Evolutionary conservation across 306 rosid species (phyloP), one percentile per base, ranked within the genome.

Genomic region (Parietaria judaica): DNA sequence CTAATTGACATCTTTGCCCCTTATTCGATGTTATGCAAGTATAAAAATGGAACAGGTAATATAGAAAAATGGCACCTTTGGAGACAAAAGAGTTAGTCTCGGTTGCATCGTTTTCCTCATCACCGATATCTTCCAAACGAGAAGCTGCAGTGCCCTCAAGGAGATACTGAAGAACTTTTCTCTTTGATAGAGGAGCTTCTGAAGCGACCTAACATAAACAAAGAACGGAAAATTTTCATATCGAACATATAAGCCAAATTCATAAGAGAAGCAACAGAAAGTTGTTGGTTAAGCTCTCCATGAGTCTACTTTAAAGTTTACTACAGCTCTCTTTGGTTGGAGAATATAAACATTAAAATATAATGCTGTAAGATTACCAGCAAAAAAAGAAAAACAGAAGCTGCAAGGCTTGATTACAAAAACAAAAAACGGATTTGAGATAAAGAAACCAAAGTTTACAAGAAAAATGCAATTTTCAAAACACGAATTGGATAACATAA

Each of bases 91-190:
- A 65, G 58, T 70, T 74, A 47, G 76, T 67, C 52, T 77, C 76
- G 71, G 44, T 56, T 39, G 77, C 61, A 4, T 80, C 87, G 36
- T 76, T 78, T 59, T 79, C 87, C 46, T 79, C 90, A 39, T 70
- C 84, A 35, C 36, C 84, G 41, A 69, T 49, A 58, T 66, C 65
- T 63, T 65, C 88, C 6, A 43, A 58, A 15, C 71, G 51, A 67
- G 95, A 72, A 62, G 86, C 94, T 38, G 77, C 76, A 58, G 96
- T 88, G 35, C 89, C 99, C 75, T 86, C 94, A 39, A 92, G 76
- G 53, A 88, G 74, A 81, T 51, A 67, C 53, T 7, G 79, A 46
- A 82, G 77, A 61, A 88, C 72, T 63, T 77, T 79, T 60, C 66
- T 71, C 81, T 81, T 88, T 23, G 94, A 73, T 67, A 92, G 69